Evolutionary conservation across 495 filamentous ascomycete genomes (phyloP).

Genomic region (Cercophora samala): DNA sequence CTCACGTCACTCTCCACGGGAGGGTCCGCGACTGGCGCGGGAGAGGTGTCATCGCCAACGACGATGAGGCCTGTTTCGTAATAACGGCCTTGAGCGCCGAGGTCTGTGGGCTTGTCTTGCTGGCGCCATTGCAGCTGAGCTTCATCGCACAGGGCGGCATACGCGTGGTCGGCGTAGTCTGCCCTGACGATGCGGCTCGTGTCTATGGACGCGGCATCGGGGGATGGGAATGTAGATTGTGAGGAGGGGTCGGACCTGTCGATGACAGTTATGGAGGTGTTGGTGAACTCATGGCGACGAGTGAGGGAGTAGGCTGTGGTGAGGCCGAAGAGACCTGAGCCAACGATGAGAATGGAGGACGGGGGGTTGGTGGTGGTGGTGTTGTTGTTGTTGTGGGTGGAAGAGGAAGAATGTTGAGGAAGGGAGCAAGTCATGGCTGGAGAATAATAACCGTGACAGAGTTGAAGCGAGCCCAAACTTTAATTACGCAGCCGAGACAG

Average conservation of each 20-base stretch:
- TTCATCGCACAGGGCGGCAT: conserved; percentile 62
- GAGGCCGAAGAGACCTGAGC: conserved; percentile 73
- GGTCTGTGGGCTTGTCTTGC: conserved; percentile 43
- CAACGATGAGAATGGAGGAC: conserved; percentile 66
- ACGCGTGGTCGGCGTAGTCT: conserved; percentile 74
- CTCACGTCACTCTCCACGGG: neutral
- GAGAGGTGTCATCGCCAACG: conserved; percentile 46
- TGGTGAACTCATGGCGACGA: conserved; percentile 51
- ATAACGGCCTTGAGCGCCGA: conserved; percentile 68
- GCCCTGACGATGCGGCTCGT: conserved; percentile 74
- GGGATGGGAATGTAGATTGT: conserved; percentile 55
- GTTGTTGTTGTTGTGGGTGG: conserved; percentile 16
- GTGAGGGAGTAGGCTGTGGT: conserved; percentile 65
- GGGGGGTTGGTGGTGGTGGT: conserved; percentile 28
- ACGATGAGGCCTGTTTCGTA: conserved; percentile 71
- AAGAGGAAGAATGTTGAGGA: conserved; percentile 17
- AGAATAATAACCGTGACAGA: neutral
- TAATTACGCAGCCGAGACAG: neutral
- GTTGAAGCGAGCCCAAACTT: neutral
- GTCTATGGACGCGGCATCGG: conserved; percentile 70
- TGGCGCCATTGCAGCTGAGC: conserved; percentile 72
- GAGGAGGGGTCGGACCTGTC: conserved; percentile 56
- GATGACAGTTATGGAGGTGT: conserved; percentile 60
- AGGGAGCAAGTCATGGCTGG: conserved; percentile 9
- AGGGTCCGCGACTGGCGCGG: conserved; percentile 11